phyloP scores from a whole-genome alignment of 108 stramenopile species.

The Cyclotella choctawhatcheeana region DNA sequence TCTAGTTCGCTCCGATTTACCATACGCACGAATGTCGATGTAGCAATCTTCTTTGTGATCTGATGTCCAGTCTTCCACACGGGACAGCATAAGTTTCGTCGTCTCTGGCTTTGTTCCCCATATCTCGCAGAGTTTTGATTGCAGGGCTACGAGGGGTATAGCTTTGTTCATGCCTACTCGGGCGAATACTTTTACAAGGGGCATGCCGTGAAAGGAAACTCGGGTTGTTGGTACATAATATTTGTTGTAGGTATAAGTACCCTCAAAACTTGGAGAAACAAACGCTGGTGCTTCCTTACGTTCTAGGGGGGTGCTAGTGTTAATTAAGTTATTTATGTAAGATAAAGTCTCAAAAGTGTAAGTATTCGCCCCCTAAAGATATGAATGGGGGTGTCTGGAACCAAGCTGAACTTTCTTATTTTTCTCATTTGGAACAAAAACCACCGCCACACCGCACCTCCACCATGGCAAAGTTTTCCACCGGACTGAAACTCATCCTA shows the following conservation, averaged over 20 bases:
- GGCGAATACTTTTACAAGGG: slow-evolving; percentile 78
- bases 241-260: too few relatives aligned
- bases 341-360: too few relatives aligned
- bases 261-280: too few relatives aligned
- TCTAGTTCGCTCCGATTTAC: slow-evolving; percentile 67
- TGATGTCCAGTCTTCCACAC: slow-evolving; percentile 81
- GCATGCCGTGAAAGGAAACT: too few relatives aligned
- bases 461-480: slow-evolving; percentile 3
- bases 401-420: too few relatives aligned
- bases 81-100: slow-evolving; percentile 69
- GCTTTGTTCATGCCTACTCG: slow-evolving; percentile 56
- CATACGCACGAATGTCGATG: slow-evolving; percentile 71
- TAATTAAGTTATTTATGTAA: too few relatives aligned
- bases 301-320: too few relatives aligned
- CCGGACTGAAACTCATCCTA: background rate
- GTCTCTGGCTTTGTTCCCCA: slow-evolving; percentile 77
- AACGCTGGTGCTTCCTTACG: too few relatives aligned
- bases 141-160: slow-evolving; percentile 61
- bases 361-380: too few relatives aligned
- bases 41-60: slow-evolving; percentile 80
- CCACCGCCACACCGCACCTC: background rate
- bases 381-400: too few relatives aligned
- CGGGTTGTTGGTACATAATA: too few relatives aligned
- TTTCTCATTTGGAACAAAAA: too few relatives aligned
- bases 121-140: slow-evolving; percentile 65